Percentiles rank a stretch among this genome's conserved stretches.
Evolutionary conservation across 2,329 filamentous ascomycete species (phyloP).

Genomic region (Cercospora sojina): DNA sequence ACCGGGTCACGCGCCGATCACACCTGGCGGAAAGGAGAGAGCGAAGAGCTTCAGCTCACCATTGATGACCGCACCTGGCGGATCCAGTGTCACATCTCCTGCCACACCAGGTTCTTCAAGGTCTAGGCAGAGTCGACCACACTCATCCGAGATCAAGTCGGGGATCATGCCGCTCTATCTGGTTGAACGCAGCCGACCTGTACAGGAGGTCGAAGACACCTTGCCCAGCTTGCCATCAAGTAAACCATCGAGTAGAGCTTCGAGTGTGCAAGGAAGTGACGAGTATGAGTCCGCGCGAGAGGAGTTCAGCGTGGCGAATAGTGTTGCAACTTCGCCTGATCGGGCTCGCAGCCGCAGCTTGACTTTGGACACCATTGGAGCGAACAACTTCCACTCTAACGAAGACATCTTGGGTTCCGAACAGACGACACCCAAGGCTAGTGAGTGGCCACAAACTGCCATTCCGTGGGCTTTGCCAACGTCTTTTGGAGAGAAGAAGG

Average conservation of each 20-base stretch:
- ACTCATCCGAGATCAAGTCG: constrained; percentile 60
- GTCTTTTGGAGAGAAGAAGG: constrained; percentile 19
- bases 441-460: constrained; percentile 40
- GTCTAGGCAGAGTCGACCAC: constrained; percentile 27
- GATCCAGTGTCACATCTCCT: constrained; percentile 10
- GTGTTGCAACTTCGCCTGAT: constrained; percentile 22
- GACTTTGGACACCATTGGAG: constrained; percentile 30
- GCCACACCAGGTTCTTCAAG: constrained; percentile 27
- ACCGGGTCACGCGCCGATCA: constrained; percentile 34
- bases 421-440: constrained; percentile 68
- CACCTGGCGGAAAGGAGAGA: constrained; percentile 24
- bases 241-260: constrained; percentile 44
- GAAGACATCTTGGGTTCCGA: constrained; percentile 58
- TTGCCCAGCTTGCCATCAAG: constrained; percentile 55
- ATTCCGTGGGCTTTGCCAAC: constrained; percentile 11
- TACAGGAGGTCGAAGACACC: constrained; percentile 44
- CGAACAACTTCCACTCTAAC: constrained; percentile 21
- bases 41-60: constrained; percentile 34
- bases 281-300: constrained; percentile 48
- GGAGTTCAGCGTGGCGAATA: constrained; percentile 28
- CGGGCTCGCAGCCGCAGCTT: constrained; percentile 19
- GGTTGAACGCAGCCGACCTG: constrained; percentile 63
- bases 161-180: constrained; percentile 66
- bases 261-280: constrained; percentile 40
- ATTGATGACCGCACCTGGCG: constrained; percentile 10